Percentiles rank a stretch among this genome's conserved stretches.
These are phyloP conservation scores for Calophaca sinica DNA, from an alignment of 306 rosid genomes.

Conservation along the genomic window DNA sequence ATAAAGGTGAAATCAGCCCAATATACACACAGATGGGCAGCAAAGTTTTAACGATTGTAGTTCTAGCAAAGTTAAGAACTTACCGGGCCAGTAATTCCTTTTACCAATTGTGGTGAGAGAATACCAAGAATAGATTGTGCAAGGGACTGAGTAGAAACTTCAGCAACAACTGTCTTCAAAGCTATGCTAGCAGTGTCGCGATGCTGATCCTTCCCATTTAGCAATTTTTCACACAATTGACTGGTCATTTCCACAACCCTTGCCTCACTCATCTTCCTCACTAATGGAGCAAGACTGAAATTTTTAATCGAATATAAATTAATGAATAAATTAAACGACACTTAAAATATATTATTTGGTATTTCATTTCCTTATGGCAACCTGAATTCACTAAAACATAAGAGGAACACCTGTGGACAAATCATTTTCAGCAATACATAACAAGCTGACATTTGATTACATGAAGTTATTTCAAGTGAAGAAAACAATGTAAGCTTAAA, in stretches of 20 bases:
- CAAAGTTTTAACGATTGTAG: slow-evolving; percentile 19
- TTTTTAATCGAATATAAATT: slow-evolving; percentile 9
- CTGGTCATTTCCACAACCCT: slow-evolving; percentile 92
- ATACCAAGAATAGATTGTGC: slow-evolving; percentile 82
- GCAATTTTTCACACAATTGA: slow-evolving; percentile 83
- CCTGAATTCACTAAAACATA: slow-evolving; percentile 32
- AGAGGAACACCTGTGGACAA: slow-evolving; percentile 11
- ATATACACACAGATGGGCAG: slow-evolving; percentile 6
- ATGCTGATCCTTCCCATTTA: slow-evolving; percentile 91
- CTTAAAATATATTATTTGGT: neutral
- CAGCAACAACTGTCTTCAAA: slow-evolving; percentile 93
- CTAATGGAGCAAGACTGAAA: slow-evolving; percentile 93
- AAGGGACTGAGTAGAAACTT: slow-evolving; percentile 82
- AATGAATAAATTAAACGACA: slow-evolving; percentile 1
- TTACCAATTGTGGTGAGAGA: slow-evolving; percentile 77
- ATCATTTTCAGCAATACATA: slow-evolving; percentile 12
- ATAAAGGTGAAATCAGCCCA: slow-evolving; percentile 21
- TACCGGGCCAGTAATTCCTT: slow-evolving; percentile 84
- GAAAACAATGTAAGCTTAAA: neutral
- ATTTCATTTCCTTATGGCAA: neutral
- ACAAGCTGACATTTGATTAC: slow-evolving; percentile 4
- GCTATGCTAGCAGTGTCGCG: slow-evolving; percentile 98
- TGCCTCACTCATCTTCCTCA: slow-evolving; percentile 82
- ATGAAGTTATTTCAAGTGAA: neutral
- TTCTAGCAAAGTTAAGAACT: slow-evolving; percentile 49